A percentile compares a stretch with the other conserved stretches of the same genome.
Evolutionary conservation across 2,329 filamentous ascomycete species (phyloP).

Genomic region (Diaporthe longicolla): DNA sequence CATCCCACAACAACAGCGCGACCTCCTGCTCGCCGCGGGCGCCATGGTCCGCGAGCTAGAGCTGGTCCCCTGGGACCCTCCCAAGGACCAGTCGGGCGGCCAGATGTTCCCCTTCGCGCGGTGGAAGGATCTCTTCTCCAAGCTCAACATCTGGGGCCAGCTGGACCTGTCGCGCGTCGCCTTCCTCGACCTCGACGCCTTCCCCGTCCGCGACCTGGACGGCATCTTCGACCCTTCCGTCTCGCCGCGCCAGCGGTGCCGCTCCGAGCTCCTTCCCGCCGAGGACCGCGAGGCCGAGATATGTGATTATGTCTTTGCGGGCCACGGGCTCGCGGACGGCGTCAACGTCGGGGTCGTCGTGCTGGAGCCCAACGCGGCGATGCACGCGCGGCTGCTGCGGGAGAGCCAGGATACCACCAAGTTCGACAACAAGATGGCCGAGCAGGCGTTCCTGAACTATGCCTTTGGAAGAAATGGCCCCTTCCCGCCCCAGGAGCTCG

Average conservation of each 20-base stretch:
- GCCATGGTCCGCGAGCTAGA: slow-evolving; percentile 41
- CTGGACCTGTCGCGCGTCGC: slow-evolving; percentile 34
- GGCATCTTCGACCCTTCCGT: slow-evolving; percentile 33
- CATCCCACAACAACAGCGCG: slow-evolving; percentile 41
- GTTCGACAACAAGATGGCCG: slow-evolving; percentile 42
- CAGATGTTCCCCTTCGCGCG: slow-evolving; percentile 40
- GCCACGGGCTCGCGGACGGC: slow-evolving; percentile 31
- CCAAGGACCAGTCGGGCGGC: not conserved
- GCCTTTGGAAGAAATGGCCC: slow-evolving; percentile 32
- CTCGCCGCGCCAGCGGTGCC: slow-evolving; percentile 38
- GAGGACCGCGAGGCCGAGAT: slow-evolving; percentile 38
- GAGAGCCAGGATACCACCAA: slow-evolving; percentile 39
- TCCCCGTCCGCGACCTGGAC: slow-evolving; percentile 38
- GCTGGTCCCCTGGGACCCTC: slow-evolving; percentile 41
- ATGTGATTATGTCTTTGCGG: slow-evolving; percentile 39
- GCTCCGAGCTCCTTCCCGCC: slow-evolving; percentile 32
- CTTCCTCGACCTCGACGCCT: slow-evolving; percentile 41
- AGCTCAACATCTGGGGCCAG: slow-evolving; percentile 43
- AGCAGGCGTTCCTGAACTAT: slow-evolving; percentile 41
- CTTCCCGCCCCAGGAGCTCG: slow-evolving; percentile 21
- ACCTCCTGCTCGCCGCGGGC: slow-evolving; percentile 39
- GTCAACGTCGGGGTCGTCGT: slow-evolving; percentile 40
- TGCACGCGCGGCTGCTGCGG: slow-evolving; percentile 39
- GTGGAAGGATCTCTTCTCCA: slow-evolving; percentile 41
- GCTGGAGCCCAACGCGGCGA: slow-evolving; percentile 40